Evolutionary conservation across 2,329 filamentous ascomycete species (phyloP).

Genomic region (Fusarium globosum): DNA sequence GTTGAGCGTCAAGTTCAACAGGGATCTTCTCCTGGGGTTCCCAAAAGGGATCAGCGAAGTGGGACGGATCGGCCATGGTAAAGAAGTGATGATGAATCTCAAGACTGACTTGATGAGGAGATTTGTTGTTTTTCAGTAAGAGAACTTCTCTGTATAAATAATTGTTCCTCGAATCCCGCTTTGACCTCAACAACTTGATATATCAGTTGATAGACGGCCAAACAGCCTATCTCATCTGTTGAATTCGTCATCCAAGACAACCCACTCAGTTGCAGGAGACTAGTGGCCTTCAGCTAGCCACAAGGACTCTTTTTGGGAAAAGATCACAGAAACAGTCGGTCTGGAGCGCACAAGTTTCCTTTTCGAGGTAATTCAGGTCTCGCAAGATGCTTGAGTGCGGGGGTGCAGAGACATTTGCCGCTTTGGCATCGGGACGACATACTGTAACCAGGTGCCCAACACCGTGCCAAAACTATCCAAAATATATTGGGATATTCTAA

Average conservation of each 20-base stretch:
- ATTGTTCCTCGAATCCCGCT: rapidly evolving
- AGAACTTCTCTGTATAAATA: background rate
- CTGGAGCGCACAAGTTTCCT: background rate
- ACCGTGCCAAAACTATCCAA: rapidly evolving
- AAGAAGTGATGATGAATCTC: background rate
- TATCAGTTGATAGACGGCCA: background rate
- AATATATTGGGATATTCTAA: rapidly evolving
- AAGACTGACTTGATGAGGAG: rapidly evolving
- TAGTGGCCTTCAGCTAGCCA: background rate
- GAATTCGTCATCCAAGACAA: background rate
- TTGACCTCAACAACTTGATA: background rate
- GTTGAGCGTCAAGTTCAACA: background rate
- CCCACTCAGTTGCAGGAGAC: background rate
- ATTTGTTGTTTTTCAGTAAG: rapidly evolving
- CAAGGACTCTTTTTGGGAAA: background rate
- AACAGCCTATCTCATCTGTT: background rate
- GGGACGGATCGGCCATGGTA: background rate
- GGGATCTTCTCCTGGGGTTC: background rate
- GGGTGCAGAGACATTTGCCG: background rate
- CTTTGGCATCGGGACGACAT: background rate
- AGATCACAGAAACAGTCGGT: background rate
- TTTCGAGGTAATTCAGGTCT: background rate
- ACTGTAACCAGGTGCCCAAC: background rate
- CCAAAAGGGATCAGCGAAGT: background rate
- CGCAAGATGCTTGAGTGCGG: background rate